Evolutionary conservation across 495 filamentous ascomycete genomes (phyloP).

Genomic region (Ascodesmis nigricans): DNA sequence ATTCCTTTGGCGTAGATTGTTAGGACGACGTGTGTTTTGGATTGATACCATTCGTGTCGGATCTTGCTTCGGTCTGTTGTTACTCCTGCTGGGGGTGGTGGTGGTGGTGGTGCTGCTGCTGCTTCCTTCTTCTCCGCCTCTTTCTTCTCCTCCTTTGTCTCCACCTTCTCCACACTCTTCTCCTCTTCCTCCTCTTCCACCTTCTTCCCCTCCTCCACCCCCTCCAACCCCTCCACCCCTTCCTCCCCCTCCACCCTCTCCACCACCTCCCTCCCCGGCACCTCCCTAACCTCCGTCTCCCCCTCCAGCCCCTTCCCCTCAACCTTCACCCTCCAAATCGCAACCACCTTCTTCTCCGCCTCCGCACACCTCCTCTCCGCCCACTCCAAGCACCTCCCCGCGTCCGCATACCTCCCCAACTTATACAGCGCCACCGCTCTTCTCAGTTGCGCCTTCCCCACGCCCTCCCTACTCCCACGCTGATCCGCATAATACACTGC

Average conservation of each 20-base stretch:
- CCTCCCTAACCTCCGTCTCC: constrained; percentile 34
- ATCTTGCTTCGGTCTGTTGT: constrained; percentile 39
- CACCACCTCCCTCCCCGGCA: constrained; percentile 43
- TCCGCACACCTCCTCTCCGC: constrained; percentile 33
- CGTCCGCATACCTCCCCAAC: constrained; percentile 52
- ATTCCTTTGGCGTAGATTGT: constrained; percentile 53
- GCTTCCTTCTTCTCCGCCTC: constrained; percentile 4
- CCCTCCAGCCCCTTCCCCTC: too few relatives aligned
- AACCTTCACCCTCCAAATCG: constrained; percentile 40
- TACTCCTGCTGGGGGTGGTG: constrained; percentile 14
- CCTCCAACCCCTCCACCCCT: constrained; percentile 27
- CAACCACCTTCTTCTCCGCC: constrained; percentile 36
- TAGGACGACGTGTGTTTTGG: constrained; percentile 38
- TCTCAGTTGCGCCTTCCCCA: constrained; percentile 60
- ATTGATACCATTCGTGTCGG: constrained; percentile 67
- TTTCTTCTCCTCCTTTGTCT: constrained; percentile 14
- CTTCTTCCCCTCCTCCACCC: constrained; percentile 23
- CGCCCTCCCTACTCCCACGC: constrained; percentile 58
- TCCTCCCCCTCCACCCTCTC: too few relatives aligned
- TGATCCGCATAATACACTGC: constrained; percentile 46
- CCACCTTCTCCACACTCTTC: constrained; percentile 12
- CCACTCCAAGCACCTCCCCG: constrained; percentile 46
- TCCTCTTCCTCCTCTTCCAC: constrained; percentile 22
- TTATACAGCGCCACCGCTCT: constrained; percentile 52
- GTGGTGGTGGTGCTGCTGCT: background rate